Conservation (phyloP, 352 stramenopile genomes). For the Globisporangium parvum region DNA sequence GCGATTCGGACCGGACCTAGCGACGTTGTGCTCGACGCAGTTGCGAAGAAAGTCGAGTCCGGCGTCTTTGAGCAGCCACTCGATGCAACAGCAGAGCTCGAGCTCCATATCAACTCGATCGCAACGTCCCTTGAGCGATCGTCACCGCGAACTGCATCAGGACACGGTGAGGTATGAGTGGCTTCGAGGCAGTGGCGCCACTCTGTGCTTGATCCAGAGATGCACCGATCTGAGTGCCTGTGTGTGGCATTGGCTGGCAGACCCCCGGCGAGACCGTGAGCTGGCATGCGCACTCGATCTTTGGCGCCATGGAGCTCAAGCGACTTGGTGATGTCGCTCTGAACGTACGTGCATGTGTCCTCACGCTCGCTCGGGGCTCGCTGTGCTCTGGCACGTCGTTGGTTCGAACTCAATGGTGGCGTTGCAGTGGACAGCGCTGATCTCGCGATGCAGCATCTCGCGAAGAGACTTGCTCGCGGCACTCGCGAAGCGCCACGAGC, state of each 20-base stretch:
- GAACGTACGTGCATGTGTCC: conserved; percentile 29
- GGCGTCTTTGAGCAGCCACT: conserved; percentile 25
- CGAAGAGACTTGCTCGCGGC: conserved; percentile 21
- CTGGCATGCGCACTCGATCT: conserved; percentile 34
- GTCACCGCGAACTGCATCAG: neutral
- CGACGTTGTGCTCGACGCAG: conserved; percentile 27
- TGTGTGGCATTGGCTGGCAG: neutral
- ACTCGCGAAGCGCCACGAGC: conserved; percentile 43
- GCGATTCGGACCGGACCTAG: conserved; percentile 34
- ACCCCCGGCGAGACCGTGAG: conserved; percentile 8
- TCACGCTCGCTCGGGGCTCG: too few relatives aligned
- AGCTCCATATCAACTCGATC: conserved; percentile 40
- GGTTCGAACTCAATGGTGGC: neutral
- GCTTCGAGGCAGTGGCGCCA: neutral
- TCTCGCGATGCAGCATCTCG: conserved; percentile 38
- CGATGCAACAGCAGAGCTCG: conserved; percentile 47
- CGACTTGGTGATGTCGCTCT: conserved; percentile 37
- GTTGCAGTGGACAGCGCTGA: conserved; percentile 36
- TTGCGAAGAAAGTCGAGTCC: conserved; percentile 25
- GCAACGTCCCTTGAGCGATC: conserved; percentile 19
- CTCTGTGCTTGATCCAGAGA: too few relatives aligned
- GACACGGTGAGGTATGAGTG: conserved; percentile 27
- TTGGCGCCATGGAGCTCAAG: conserved; percentile 42
- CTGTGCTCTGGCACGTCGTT: neutral
- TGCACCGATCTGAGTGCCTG: neutral